These are phyloP conservation scores for Gyrodon lividus DNA, from an alignment of 768 basidiomycete genomes.

Conservation along the genomic window DNA sequence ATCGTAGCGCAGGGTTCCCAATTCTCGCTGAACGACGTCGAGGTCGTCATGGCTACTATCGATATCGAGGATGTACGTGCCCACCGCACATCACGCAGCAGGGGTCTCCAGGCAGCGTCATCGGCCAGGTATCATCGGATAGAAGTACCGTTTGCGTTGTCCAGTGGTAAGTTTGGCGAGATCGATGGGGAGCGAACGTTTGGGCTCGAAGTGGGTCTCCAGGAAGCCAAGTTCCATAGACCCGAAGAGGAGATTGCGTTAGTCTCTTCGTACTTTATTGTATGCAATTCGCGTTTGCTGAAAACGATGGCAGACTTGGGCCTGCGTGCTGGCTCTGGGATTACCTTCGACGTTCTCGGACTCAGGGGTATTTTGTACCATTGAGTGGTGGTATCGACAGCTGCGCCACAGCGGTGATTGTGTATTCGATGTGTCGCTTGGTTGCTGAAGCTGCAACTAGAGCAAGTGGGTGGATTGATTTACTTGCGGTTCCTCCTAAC, in stretches of 20 bases:
- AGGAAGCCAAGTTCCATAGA: constrained; percentile 55
- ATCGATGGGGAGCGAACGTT: constrained; percentile 50
- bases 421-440: constrained; percentile 93
- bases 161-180: constrained; percentile 70
- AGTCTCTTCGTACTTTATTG: constrained; percentile 24
- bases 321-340: constrained; percentile 99
- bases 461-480: constrained; percentile 52
- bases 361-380: constrained; percentile 93
- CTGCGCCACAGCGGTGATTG: constrained; percentile 94
- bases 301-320: constrained; percentile 61
- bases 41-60: constrained; percentile 93
- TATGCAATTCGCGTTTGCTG: background rate
- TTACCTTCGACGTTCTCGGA: constrained; percentile 90
- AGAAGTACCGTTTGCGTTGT: constrained; percentile 77
- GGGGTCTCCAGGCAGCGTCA: constrained; percentile 86
- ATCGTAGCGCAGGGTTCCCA: constrained; percentile 95
- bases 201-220: constrained; percentile 46
- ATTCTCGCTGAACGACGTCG: constrained; percentile 93
- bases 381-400: constrained; percentile 97
- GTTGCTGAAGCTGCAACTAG: constrained; percentile 75
- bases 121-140: constrained; percentile 78
- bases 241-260: constrained; percentile 99
- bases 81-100: constrained; percentile 78
- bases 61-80: constrained; percentile 97
- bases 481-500: background rate